Conservation (phyloP, 805 yeast genomes). For the Hanseniaspora mollemarum region DNA sequence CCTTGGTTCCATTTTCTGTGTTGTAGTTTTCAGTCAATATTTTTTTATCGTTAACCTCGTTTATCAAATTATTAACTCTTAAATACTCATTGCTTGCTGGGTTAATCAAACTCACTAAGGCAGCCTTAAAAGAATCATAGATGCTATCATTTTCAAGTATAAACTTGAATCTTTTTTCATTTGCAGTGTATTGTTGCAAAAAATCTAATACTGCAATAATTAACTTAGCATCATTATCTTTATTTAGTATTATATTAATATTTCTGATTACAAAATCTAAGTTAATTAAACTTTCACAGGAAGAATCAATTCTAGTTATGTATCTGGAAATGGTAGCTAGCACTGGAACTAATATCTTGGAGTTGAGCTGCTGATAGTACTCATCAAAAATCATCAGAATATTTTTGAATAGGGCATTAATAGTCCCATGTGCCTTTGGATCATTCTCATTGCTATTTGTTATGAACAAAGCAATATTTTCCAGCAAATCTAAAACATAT, state of each 20-base stretch:
- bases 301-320: slow-evolving; percentile 38
- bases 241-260: slow-evolving; percentile 33
- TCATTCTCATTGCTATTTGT: slow-evolving; percentile 66
- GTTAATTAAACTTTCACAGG: not conserved
- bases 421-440: slow-evolving; percentile 15
- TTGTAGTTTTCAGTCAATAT: slow-evolving; percentile 17
- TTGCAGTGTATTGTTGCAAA: slow-evolving; percentile 63
- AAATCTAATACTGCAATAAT: slow-evolving; percentile 66
- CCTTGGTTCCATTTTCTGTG: slow-evolving; percentile 26
- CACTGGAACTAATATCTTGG: slow-evolving; percentile 55
- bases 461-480: slow-evolving; percentile 70
- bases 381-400: slow-evolving; percentile 5
- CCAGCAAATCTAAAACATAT: slow-evolving; percentile 68
- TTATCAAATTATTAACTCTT: not conserved
- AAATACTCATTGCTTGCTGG: slow-evolving; percentile 31
- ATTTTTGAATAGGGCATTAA: slow-evolving; percentile 8
- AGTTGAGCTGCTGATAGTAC: slow-evolving; percentile 42
- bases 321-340: slow-evolving; percentile 71
- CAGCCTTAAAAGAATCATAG: slow-evolving; percentile 42
- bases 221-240: slow-evolving; percentile 51
- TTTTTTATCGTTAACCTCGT: not conserved
- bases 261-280: slow-evolving; percentile 5
- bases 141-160: slow-evolving; percentile 40
- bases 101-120: slow-evolving; percentile 51
- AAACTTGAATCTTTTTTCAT: slow-evolving; percentile 48